phyloP scores from a whole-genome alignment of 805 yeast genomes.

The Starmera caribaea region DNA sequence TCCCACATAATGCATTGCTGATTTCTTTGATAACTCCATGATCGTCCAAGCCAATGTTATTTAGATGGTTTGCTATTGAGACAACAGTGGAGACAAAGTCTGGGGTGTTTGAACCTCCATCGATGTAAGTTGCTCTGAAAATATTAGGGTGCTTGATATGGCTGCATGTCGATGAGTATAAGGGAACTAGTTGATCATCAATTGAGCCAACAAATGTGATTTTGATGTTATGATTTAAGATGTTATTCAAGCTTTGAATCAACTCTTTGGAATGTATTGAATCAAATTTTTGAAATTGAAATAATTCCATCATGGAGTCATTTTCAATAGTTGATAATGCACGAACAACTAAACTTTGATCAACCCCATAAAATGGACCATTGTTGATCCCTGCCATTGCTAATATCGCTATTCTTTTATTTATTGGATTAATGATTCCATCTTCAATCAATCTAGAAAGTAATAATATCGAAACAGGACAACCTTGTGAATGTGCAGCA shows the following conservation, averaged over 20 bases:
- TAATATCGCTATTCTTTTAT: conserved; percentile 49
- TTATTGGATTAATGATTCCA: conserved; percentile 31
- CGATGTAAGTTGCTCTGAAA: conserved; percentile 82
- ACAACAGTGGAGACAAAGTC: conserved; percentile 68
- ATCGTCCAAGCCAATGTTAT: conserved; percentile 73
- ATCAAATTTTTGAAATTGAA: conserved; percentile 75
- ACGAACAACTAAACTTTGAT: conserved; percentile 70
- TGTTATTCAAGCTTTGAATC: conserved; percentile 52
- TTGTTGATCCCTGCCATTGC: conserved; percentile 95
- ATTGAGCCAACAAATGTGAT: conserved; percentile 79
- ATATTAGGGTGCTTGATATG: conserved; percentile 86
- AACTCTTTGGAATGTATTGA: conserved; percentile 65
- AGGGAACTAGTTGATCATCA: conserved; percentile 89
- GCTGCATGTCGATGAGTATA: conserved; percentile 77
- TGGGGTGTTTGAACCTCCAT: conserved; percentile 72
- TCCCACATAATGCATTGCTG: conserved; percentile 73
- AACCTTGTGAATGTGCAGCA: conserved; percentile 94
- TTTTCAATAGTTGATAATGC: conserved; percentile 89
- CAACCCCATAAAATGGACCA: conserved; percentile 91
- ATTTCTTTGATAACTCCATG: conserved; percentile 82
- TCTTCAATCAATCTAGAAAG: conserved; percentile 63
- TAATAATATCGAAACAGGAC: conserved; percentile 79
- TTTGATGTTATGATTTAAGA: conserved; percentile 65
- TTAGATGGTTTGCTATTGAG: conserved; percentile 60
- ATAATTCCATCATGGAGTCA: conserved; percentile 76